Evolutionary conservation across 148 eudicot species (phyloP).

Genomic region (Amaranthus hypochondriacus): DNA sequence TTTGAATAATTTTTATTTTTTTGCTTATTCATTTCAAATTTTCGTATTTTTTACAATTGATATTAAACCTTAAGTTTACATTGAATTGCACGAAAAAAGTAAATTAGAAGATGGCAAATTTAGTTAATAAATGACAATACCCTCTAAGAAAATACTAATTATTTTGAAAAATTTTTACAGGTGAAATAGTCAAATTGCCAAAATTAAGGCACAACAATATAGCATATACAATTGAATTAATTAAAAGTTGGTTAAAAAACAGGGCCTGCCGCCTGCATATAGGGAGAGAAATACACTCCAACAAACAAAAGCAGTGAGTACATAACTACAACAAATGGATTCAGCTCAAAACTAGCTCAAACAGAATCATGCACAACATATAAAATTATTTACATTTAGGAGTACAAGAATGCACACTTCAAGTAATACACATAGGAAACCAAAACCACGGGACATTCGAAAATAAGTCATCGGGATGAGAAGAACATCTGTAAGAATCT

Average conservation of each 20-base stretch:
- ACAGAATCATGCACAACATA: conserved; percentile 23
- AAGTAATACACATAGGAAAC: conserved; percentile 32
- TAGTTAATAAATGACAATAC: too few relatives aligned
- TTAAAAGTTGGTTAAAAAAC: neutral
- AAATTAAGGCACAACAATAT: neutral
- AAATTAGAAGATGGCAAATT: too few relatives aligned
- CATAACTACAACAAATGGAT: conserved; percentile 7
- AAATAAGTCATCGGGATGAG: neutral
- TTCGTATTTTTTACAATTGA: too few relatives aligned
- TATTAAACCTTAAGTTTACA: too few relatives aligned
- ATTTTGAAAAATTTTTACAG: neutral
- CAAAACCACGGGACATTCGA: conserved; percentile 2
- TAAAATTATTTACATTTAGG: conserved; percentile 20
- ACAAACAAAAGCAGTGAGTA: neutral
- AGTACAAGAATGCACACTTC: conserved; percentile 22
- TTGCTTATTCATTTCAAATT: too few relatives aligned
- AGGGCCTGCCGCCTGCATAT: neutral
- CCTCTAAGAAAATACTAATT: neutral
- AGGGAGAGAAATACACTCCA: neutral
- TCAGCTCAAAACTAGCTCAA: conserved; percentile 9
- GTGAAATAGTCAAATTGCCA: neutral
- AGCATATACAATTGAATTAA: neutral
- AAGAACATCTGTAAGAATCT: conserved; percentile 15
- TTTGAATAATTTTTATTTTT: too few relatives aligned
- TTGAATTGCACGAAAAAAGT: too few relatives aligned